phyloP scores from a whole-genome alignment of 495 filamentous ascomycete genomes.

The Darksidea phi region DNA sequence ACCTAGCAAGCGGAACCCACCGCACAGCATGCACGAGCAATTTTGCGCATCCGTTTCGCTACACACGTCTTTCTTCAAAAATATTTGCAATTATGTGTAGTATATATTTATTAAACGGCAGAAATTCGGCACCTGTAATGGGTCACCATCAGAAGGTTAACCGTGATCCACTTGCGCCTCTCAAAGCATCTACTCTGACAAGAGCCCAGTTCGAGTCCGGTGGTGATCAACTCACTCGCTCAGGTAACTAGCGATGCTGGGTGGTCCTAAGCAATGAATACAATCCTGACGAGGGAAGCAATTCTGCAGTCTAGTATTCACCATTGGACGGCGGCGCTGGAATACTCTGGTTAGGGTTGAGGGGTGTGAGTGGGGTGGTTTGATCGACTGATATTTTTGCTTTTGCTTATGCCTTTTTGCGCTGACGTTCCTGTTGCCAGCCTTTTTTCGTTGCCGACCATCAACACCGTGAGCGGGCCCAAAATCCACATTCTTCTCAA shows the following conservation, averaged over 20 bases:
- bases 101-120: no score
- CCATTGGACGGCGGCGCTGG: constrained; percentile 59
- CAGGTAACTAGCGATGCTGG: constrained; percentile 61
- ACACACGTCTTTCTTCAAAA: no score
- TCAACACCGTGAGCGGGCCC: no score
- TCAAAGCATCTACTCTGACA: constrained; percentile 19
- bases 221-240: constrained; percentile 56
- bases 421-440: neutral
- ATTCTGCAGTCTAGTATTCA: constrained; percentile 65
- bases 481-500: no score
- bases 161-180: constrained; percentile 20
- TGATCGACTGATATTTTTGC: constrained; percentile 35
- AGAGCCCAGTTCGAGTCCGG: constrained; percentile 62
- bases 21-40: no score
- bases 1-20: no score
- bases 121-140: constrained; percentile 30
- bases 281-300: constrained; percentile 62
- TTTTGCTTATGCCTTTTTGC: neutral
- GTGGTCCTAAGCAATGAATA: constrained; percentile 60
- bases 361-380: constrained; percentile 22
- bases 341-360: constrained; percentile 55
- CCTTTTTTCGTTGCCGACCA: no score
- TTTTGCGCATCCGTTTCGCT: no score
- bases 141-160: constrained; percentile 35
- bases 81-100: no score